Evolutionary conservation across 257 asterid genomes (phyloP), one percentile per base, ranked within the genome.

Genomic region (Solanum rostratum): DNA sequence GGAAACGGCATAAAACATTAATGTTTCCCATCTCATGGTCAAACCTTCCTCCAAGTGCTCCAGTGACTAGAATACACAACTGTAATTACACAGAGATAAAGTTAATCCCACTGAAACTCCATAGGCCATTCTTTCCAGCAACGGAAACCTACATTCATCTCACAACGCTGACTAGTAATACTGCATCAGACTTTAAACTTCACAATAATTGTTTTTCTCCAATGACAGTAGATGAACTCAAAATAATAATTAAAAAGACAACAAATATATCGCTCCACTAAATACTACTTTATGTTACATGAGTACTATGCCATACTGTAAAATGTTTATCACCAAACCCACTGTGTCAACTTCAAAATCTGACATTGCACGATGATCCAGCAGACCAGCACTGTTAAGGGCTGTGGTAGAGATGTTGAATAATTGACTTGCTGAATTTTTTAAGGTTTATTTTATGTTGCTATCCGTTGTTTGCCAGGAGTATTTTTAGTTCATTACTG

Each of bases 21-120:
- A 94, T 93, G 79, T 97, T 97, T 76, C 98, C 98, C 86, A 91
- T 87, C 91, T 97, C 98, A 54, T 95, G 99, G 84, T 97, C 98
- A 84, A 95, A 97, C 88, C 99, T 93, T 85, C 99, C 99, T 85
- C 99, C 99, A 79, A 95, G 97, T 54, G 98, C 99, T 82, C 98
- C 99, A 37, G 92, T 92, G 82, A 89, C 98, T 83, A 94, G 98
- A 87, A 97, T 88, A 90, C 93, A 90, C 54, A 92, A n/a, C 98
- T 95, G 94, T 66, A 91, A 86, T 73, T 66, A 37, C 50, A 87
- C 65, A 82, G 30, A 50, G 8, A 20, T 24, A 24, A 50, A 52
- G 27, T 84, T 49, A 79, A 45, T 86, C 33, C 43, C 30, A 73
- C 37, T 49, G 59, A 62, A 29, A 62, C 19, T 76, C 41, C 24